These are phyloP conservation scores for Leptodermis oblonga DNA, from an alignment of 257 asterid genomes.

Conservation along the genomic window DNA sequence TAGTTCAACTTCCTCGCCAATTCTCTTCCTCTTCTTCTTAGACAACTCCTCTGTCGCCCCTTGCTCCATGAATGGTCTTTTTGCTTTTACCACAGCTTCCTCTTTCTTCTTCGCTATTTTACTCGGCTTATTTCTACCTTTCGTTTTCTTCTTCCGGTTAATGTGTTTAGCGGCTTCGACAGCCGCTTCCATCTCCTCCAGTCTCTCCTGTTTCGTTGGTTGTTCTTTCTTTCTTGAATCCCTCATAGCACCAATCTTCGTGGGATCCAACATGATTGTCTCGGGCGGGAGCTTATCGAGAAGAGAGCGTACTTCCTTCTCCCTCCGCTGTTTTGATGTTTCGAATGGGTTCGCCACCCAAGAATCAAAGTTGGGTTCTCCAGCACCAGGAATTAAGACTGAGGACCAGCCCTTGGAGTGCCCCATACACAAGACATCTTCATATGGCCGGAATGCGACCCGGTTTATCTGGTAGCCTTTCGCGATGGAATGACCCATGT, in stretches of 20 bases:
- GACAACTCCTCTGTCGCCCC: slow-evolving; percentile 25
- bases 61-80: slow-evolving; percentile 55
- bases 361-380: slow-evolving; percentile 87
- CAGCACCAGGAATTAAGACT: slow-evolving; percentile 58
- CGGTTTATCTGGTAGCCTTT: slow-evolving; percentile 78
- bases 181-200: slow-evolving; percentile 63
- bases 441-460: slow-evolving; percentile 71
- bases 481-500: slow-evolving; percentile 72
- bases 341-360: slow-evolving; percentile 92
- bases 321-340: slow-evolving; percentile 76
- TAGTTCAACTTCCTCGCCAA: slow-evolving; percentile 37
- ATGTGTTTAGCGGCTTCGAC: slow-evolving; percentile 51
- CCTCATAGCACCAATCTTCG: slow-evolving; percentile 77
- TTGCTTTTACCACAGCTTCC: slow-evolving; percentile 60
- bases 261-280: slow-evolving; percentile 91
- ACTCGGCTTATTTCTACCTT: slow-evolving; percentile 88
- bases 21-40: slow-evolving; percentile 56
- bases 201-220: slow-evolving; percentile 47
- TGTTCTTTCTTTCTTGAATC: slow-evolving; percentile 47
- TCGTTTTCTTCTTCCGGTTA: slow-evolving; percentile 66
- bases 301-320: slow-evolving; percentile 77
- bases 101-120: slow-evolving; percentile 66
- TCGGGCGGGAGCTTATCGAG: slow-evolving; percentile 96
- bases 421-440: slow-evolving; percentile 84
- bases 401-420: slow-evolving; percentile 95